Base-by-base conservation (phyloP, 164 flowering plant genomes). In the Macadamia integrifolia region DNA sequence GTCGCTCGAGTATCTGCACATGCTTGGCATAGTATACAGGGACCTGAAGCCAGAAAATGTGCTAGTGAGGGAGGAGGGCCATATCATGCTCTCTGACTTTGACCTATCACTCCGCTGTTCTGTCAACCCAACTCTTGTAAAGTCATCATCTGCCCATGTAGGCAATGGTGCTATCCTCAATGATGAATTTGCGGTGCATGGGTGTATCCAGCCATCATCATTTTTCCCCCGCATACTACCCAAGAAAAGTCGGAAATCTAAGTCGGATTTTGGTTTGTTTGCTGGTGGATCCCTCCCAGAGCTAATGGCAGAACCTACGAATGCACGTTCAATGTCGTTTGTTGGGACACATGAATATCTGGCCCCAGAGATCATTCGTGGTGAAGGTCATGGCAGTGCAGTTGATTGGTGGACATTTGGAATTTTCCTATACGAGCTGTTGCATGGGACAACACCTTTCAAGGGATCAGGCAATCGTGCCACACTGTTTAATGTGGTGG, bases 311-410 rank as follows among this genome's bases (percentile, higher is more conserved):
- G 93, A 88, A 71, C 93, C 93, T 10, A 85, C 93, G 1, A 78
- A 84, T 61, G 91, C 86, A 12, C 79, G 90, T 0, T 88, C 94
- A 0, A 88, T 88, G 94, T 88, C 94, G 1, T 88, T 88, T 53
- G 91, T 88, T 1, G 94, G 91, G 13, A 87, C 94, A 1, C 94
- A 87, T 40, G 94, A 88, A 64, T 88, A 88, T 59, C 72, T 88
- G 23, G 92, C 92, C 18, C 90, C 87, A 3, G 92, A 88, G 78
- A 88, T 88, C 61, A 80, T 88, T n/a, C 84, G 87, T 0, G 89
- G 93, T 8, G 93, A 88, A 74, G 93, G 94, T 23, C 94, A 88
- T 64, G 94, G 94, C 15, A 88, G 93, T 67, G 93, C 93, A 10
- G 93, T 88, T 28, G 91, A 88, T 69, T 88, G 93, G 93, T 86